These are phyloP conservation scores for Aspergillus ellipticus DNA, from an alignment of 495 filamentous ascomycete genomes.

Conservation along the genomic window DNA sequence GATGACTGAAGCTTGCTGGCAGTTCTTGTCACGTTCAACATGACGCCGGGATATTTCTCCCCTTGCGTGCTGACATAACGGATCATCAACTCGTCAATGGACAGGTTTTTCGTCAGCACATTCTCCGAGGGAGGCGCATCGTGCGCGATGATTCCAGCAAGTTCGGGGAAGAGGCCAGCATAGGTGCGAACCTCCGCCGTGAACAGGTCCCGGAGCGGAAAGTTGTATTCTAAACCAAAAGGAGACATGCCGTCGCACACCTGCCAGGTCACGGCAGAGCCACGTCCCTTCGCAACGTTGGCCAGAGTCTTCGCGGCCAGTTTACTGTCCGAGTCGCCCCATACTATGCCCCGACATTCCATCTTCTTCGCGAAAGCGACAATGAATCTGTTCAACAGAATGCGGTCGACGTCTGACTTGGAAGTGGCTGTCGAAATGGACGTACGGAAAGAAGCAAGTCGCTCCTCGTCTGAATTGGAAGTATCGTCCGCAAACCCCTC, in stretches of 20 bases:
- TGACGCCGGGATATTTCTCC: constrained; percentile 82
- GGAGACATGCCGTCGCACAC: constrained; percentile 68
- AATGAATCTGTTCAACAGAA: constrained; percentile 68
- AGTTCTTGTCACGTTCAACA: constrained; percentile 90
- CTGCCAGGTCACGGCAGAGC: constrained; percentile 75
- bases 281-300: constrained; percentile 86
- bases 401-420: constrained; percentile 63
- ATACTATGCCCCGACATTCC: constrained; percentile 66
- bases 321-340: constrained; percentile 82
- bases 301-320: constrained; percentile 83
- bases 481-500: constrained; percentile 25
- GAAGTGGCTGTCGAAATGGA: constrained; percentile 69
- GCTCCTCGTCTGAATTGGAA: constrained; percentile 34
- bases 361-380: constrained; percentile 55
- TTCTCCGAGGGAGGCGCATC: constrained; percentile 46
- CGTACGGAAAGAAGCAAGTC: constrained; percentile 51
- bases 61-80: constrained; percentile 88
- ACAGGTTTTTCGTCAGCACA: constrained; percentile 55
- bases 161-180: constrained; percentile 48
- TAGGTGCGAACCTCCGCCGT: constrained; percentile 72
- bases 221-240: constrained; percentile 58
- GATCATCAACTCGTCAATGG: constrained; percentile 85
- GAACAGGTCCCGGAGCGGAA: constrained; percentile 77
- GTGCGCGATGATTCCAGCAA: constrained; percentile 48
- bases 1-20: constrained; percentile 63